Percentiles rank a stretch among this genome's conserved stretches.
These are phyloP conservation scores for Globomyces pollinis-pini DNA, from an alignment of 192 early-diverging fungal species.

Conservation along the genomic window DNA sequence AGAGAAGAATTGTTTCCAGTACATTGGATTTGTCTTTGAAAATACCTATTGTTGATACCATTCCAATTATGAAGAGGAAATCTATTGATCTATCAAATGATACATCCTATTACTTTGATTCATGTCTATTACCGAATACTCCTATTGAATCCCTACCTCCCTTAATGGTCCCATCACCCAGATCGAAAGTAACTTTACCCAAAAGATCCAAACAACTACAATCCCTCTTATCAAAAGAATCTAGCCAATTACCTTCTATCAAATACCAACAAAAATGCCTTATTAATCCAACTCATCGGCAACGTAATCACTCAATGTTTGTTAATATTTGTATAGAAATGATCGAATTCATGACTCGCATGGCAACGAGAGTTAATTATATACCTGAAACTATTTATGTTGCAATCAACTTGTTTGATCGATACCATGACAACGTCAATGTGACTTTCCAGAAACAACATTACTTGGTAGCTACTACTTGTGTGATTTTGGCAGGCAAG, in stretches of 20 bases:
- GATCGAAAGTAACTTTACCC: neutral
- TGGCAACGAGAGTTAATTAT: neutral
- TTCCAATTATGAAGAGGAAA: no score
- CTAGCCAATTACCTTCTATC: neutral
- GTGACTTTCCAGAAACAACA: neutral
- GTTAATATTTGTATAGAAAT: neutral
- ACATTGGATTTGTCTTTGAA: no score
- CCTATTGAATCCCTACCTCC: neutral
- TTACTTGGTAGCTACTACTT: neutral
- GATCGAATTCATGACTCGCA: neutral
- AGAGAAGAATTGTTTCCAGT: no score
- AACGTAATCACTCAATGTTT: no score
- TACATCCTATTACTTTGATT: no score
- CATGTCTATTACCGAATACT: neutral
- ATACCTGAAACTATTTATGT: constrained; percentile 10
- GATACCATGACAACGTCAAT: constrained; percentile 1
- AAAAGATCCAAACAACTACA: neutral
- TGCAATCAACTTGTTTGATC: constrained; percentile 6
- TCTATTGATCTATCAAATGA: no score
- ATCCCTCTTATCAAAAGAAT: neutral
- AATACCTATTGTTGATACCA: no score
- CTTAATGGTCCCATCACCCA: neutral
- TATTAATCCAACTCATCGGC: neutral
- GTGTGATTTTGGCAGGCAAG: constrained; percentile 3
- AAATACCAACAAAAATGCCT: neutral